Evolutionary conservation across 2,329 filamentous ascomycete species (phyloP).

Genomic region (Pseudocercospora fijiensis): DNA sequence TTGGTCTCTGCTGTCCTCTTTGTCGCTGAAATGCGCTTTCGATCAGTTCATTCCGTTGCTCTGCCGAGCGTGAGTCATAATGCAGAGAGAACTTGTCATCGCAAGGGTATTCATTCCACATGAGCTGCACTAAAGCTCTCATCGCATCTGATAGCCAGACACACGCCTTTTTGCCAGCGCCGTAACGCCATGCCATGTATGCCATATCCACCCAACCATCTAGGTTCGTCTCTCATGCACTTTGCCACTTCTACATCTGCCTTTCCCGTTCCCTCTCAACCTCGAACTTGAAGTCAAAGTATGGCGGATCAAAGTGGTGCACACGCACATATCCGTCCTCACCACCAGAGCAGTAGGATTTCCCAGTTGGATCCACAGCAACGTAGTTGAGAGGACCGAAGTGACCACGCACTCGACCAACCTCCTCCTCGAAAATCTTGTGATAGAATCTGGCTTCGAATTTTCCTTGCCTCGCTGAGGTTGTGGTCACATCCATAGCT

Average conservation of each 20-base stretch:
- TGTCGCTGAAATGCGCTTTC: too few relatives aligned
- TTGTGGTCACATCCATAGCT: conserved; percentile 98
- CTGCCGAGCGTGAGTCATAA: not conserved
- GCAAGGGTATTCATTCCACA: conserved; percentile 5
- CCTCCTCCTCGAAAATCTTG: conserved; percentile 99
- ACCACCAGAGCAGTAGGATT: conserved; percentile 89
- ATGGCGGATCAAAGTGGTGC: conserved; percentile 97
- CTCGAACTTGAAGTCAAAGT: conserved; percentile 98
- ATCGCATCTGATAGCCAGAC: not conserved
- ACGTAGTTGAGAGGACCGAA: conserved; percentile 97
- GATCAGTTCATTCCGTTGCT: not conserved
- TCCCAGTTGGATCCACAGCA: conserved; percentile 86
- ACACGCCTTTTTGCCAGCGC: conserved; percentile 13
- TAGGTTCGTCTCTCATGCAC: conserved; percentile 21
- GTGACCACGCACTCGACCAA: conserved; percentile 93
- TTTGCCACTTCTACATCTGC: conserved; percentile 20
- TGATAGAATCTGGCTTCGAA: conserved; percentile 99
- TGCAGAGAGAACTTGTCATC: not conserved
- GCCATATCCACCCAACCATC: conserved; percentile 32
- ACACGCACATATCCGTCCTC: conserved; percentile 98
- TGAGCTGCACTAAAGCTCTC: not conserved
- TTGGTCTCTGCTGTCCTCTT: too few relatives aligned
- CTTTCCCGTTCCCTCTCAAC: conserved; percentile 74
- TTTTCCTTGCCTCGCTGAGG: conserved; percentile 90
- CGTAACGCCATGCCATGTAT: conserved; percentile 48